Conservation (phyloP, 129 eudicot species). For the Arctium minus region DNA sequence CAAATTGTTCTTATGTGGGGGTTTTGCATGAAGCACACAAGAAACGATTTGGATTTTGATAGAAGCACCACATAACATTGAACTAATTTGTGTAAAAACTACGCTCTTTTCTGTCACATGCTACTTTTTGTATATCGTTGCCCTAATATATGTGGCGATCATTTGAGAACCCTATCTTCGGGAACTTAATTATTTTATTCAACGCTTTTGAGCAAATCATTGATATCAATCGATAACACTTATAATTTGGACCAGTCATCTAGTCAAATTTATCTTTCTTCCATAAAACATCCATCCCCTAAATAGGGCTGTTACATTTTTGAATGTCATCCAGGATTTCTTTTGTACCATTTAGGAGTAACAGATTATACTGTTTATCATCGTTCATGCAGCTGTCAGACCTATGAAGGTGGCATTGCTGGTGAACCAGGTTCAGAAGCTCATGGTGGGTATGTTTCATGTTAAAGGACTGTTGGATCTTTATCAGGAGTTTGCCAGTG, state of each 20-base stretch:
- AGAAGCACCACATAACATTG: background rate
- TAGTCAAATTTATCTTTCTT: background rate
- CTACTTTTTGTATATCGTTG: background rate
- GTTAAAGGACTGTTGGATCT: background rate
- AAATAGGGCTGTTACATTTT: background rate
- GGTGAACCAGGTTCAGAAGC: constrained; percentile 99
- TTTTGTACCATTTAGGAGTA: background rate
- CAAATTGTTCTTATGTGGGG: background rate
- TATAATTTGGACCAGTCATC: background rate
- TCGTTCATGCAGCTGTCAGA: constrained; percentile 69
- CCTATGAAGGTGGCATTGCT: constrained; percentile 95
- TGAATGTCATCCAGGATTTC: background rate
- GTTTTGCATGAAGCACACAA: background rate
- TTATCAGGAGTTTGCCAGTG: background rate
- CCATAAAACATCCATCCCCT: background rate
- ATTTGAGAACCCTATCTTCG: background rate
- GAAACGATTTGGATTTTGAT: background rate
- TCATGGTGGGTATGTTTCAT: constrained; percentile 95
- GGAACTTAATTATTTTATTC: background rate
- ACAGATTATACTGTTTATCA: background rate
- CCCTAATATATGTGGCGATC: background rate
- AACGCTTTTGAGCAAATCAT: background rate
- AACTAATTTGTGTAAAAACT: background rate
- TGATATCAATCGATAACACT: too few relatives aligned
- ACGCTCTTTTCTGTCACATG: background rate